Evolutionary conservation across 495 filamentous ascomycete species (phyloP).

Genomic region (Amniculicola lignicola): DNA sequence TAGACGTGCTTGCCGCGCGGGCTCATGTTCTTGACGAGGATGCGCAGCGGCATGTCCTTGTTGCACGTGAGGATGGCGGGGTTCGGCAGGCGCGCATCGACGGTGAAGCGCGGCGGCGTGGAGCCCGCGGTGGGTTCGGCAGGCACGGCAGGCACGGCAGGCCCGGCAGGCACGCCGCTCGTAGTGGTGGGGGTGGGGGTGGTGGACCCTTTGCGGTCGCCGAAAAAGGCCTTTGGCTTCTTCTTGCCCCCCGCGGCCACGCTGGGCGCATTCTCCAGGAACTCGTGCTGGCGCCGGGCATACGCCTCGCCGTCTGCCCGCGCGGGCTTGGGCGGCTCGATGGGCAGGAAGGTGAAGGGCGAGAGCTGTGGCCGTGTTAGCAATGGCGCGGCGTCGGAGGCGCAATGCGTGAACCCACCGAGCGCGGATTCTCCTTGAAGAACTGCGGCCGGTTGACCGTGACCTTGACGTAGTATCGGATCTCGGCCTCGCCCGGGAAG

Average conservation of each 20-base stretch:
- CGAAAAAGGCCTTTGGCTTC: too few relatives aligned
- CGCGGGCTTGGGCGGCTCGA: slow-evolving; percentile 77
- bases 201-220: slow-evolving; percentile 21
- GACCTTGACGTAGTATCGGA: slow-evolving; percentile 88
- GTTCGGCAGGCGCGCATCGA: slow-evolving; percentile 82
- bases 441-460: slow-evolving; percentile 79
- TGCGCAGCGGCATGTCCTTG: slow-evolving; percentile 72
- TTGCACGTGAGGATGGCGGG: slow-evolving; percentile 89
- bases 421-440: slow-evolving; percentile 80
- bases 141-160: too few relatives aligned
- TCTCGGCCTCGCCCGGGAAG: slow-evolving; percentile 78
- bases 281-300: slow-evolving; percentile 76
- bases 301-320: slow-evolving; percentile 72
- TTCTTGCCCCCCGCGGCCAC: slow-evolving; percentile 49
- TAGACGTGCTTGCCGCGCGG: slow-evolving; percentile 61
- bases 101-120: slow-evolving; percentile 53
- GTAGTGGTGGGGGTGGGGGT: slow-evolving; percentile 25
- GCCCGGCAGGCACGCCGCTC: too few relatives aligned
- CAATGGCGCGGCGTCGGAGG: slow-evolving; percentile 25
- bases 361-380: slow-evolving; percentile 36
- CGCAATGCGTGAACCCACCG: slow-evolving; percentile 39
- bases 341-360: slow-evolving; percentile 79
- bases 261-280: slow-evolving; percentile 52
- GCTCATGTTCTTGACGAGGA: slow-evolving; percentile 72
- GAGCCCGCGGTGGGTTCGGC: slow-evolving; percentile 11